Evolutionary conservation across 2,329 filamentous ascomycete genomes (phyloP), one percentile per base, ranked within the genome.

Genomic region (Curvularia spicifera): DNA sequence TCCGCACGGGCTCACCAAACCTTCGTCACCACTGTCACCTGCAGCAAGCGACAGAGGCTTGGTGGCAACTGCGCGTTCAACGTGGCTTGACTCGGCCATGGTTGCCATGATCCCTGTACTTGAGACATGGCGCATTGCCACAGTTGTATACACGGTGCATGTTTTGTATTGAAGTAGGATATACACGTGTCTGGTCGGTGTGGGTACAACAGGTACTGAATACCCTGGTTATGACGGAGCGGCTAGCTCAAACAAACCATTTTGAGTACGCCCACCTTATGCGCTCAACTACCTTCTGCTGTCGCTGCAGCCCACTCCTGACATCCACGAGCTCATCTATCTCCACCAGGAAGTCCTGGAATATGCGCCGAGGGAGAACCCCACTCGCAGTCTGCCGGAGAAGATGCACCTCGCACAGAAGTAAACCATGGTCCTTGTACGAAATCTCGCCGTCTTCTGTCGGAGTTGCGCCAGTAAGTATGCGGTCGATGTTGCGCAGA

Each of bases 241-340:
- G 13, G 26, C 40, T 12, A 18, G 22, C 35, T 63, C 60, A 73
- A 9, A 66, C 71, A 46, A 83, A 76, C 89, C 90, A 97, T 73
- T 88, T 89, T 2, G 86, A 86, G 80, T 97, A 98, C 4, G 90
- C 90, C 94, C 95, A 98, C 62, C 91, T 84, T 66, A 98, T 92
- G 59, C 95, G 85, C 68, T 93, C 87, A 53, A 97, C 80, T 43
- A 94, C 90, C 73, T 87, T 89, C 59, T 88, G 83, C 80, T 98
- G 94, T 67, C 88, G 85, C 69, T 88, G 85, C 51, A 96, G 85
- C 2, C 92, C 91, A 67, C 87, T 89, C 47, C 86, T 80, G 64
- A 94, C 87, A 72, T 97, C 93, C 20, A 91, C 87, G 48, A 99
- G 81, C 70, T 97, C 93, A 59, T 90, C 87, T 33, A 97, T 81